Percentiles rank a stretch among this genome's conserved stretches.
phyloP scores from a whole-genome alignment of 225 moss, liverwort and hornwort species.

The Marchantia paleacea region DNA sequence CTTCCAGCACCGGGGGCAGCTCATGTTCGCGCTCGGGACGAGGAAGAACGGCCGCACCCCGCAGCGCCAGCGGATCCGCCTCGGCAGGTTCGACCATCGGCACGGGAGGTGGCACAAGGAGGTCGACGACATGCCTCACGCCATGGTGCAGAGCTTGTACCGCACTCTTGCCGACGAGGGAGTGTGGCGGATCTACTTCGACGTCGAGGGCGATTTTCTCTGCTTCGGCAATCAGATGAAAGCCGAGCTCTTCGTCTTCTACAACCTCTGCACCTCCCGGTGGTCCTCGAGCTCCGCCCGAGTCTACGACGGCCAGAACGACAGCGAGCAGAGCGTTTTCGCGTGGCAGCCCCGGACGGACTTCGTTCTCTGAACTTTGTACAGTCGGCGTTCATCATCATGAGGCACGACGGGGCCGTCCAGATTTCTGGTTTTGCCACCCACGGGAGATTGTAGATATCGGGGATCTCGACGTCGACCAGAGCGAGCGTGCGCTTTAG shows the following conservation, averaged over 20 bases:
- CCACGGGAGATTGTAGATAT: too few relatives aligned
- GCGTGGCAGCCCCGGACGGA: not conserved
- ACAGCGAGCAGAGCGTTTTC: not conserved
- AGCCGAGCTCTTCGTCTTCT: not conserved
- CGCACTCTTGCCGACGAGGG: not conserved
- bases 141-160: not conserved
- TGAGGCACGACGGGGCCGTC: too few relatives aligned
- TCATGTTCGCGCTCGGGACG: not conserved
- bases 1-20: constrained; percentile 13
- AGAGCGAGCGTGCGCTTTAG: too few relatives aligned
- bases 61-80: not conserved
- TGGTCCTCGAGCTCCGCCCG: not conserved
- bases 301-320: not conserved
- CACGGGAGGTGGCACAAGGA: not conserved
- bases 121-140: not conserved
- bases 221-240: constrained; percentile 3
- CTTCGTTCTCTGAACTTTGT: too few relatives aligned
- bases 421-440: too few relatives aligned
- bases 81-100: constrained; percentile 2
- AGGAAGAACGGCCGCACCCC: not conserved
- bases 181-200: not conserved
- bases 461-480: too few relatives aligned
- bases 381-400: too few relatives aligned
- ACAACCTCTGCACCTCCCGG: not conserved
- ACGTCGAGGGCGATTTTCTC: not conserved